phyloP scores from a whole-genome alignment of 2,329 filamentous ascomycete genomes.

The Cyanodermella asteris region DNA sequence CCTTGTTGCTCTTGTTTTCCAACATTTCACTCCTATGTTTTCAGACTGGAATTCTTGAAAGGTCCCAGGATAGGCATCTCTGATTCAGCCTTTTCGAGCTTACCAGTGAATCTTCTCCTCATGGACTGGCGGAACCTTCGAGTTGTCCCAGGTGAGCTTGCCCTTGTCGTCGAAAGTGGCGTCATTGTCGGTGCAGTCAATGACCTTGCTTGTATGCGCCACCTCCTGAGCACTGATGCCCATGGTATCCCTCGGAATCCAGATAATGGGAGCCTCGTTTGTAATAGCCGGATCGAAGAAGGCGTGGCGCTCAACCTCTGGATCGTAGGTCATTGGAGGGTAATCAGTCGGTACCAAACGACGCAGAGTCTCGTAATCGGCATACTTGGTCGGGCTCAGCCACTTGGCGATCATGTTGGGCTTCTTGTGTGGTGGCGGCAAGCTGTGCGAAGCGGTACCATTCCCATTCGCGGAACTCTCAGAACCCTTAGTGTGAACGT shows the following conservation, averaged over 20 bases:
- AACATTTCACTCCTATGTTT: too few relatives aligned
- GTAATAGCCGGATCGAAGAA: slow-evolving; percentile 53
- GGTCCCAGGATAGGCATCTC: too few relatives aligned
- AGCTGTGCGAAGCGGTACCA: slow-evolving; percentile 4
- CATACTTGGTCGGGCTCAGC: slow-evolving; percentile 56
- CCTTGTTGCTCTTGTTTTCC: too few relatives aligned
- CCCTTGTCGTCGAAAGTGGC: slow-evolving; percentile 50
- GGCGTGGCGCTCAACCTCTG: slow-evolving; percentile 41
- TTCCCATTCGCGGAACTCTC: not conserved
- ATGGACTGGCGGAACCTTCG: slow-evolving; percentile 37
- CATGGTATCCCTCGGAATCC: slow-evolving; percentile 58
- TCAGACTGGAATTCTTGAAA: too few relatives aligned
- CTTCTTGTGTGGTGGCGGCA: slow-evolving; percentile 22
- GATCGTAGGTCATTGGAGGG: slow-evolving; percentile 35
- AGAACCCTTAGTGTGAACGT: slow-evolving; percentile 2
- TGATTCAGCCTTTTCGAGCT: too few relatives aligned
- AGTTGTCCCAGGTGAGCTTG: slow-evolving; percentile 35
- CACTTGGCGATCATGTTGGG: slow-evolving; percentile 43
- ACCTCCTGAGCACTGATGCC: slow-evolving; percentile 63
- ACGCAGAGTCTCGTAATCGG: slow-evolving; percentile 49
- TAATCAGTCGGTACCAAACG: slow-evolving; percentile 41
- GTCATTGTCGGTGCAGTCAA: slow-evolving; percentile 62
- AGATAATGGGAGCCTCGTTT: slow-evolving; percentile 45
- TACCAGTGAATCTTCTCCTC: slow-evolving; percentile 32
- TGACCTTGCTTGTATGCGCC: slow-evolving; percentile 45